phyloP scores from a whole-genome alignment of 1,284 basidiomycete genomes.

The Rhodotorula sp. region DNA sequence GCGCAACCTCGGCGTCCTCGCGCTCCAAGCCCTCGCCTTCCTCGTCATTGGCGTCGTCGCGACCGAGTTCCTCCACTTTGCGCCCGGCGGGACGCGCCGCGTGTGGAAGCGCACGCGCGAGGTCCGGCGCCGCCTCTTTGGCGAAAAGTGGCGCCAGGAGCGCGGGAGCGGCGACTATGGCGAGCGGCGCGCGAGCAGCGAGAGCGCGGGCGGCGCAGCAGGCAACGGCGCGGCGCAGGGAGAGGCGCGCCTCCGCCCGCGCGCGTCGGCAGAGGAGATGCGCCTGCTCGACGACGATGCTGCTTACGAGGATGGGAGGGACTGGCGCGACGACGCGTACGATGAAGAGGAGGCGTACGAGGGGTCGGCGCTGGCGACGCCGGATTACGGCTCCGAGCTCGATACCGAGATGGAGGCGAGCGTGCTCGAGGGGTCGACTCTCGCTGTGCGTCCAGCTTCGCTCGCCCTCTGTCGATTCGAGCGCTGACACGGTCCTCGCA shows the following conservation, averaged over 20 bases:
- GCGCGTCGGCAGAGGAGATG: conserved; percentile 1
- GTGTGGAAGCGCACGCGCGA: conserved; percentile 46
- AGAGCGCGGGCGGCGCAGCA: neutral
- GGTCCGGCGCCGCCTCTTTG: conserved; percentile 27
- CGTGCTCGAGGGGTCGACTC: conserved; percentile 45
- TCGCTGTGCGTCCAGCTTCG: conserved; percentile 51
- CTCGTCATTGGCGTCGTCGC: conserved; percentile 44
- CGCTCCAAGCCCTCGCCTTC: conserved; percentile 50
- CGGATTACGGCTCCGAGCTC: conserved; percentile 5
- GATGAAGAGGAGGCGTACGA: conserved; percentile 10
- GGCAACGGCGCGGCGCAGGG: neutral
- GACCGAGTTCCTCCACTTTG: conserved; percentile 42
- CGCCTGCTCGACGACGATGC: neutral
- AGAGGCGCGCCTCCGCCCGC: neutral
- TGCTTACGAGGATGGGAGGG: conserved; percentile 9
- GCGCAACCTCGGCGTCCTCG: conserved; percentile 56
- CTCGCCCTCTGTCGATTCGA: too few relatives aligned
- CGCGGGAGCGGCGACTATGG: neutral
- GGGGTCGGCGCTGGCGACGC: neutral
- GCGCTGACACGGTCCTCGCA: conserved; percentile 30
- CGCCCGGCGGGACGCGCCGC: conserved; percentile 26
- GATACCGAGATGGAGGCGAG: neutral
- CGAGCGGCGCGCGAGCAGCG: neutral
- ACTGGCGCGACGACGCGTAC: neutral
- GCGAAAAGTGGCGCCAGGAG: conserved; percentile 17